phyloP scores from a whole-genome alignment of 1,139 yeast genomes.

The Suhomyces kunorum region DNA sequence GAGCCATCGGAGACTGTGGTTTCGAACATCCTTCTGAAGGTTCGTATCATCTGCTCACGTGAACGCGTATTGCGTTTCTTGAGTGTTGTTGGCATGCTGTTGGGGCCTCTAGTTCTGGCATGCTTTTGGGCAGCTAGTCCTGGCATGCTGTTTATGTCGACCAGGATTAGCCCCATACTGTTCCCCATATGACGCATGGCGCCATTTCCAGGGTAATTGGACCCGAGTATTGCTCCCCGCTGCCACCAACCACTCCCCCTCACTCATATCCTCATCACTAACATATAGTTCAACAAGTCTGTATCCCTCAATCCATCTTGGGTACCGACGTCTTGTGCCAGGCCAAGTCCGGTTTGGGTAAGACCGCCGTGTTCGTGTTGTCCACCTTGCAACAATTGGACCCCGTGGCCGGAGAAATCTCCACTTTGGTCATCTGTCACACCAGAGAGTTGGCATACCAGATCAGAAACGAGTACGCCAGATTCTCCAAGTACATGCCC shows the following conservation, averaged over 20 bases:
- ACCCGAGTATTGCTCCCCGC: background rate
- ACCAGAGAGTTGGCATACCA: slow-evolving; percentile 99
- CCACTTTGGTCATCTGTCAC: slow-evolving; percentile 93
- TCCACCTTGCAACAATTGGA: slow-evolving; percentile 96
- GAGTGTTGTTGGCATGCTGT: slow-evolving; percentile 1
- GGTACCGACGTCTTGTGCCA: slow-evolving; percentile 98
- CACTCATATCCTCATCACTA: slow-evolving; percentile 18
- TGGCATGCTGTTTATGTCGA: no score
- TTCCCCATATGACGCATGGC: no score
- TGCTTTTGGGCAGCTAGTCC: no score
- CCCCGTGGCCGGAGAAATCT: slow-evolving; percentile 95
- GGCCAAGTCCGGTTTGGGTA: slow-evolving; percentile 99
- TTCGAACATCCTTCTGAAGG: slow-evolving; percentile 99
- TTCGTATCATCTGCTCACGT: slow-evolving; percentile 50
- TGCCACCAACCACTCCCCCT: background rate
- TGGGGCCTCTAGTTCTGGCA: background rate
- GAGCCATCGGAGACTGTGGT: slow-evolving; percentile 99
- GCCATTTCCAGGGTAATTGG: no score
- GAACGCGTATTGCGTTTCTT: background rate
- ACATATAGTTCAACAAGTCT: slow-evolving; percentile 87
- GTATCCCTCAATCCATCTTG: slow-evolving; percentile 96
- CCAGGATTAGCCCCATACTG: no score
- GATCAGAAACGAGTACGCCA: slow-evolving; percentile 94
- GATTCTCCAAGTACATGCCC: slow-evolving; percentile 98
- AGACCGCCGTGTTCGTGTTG: slow-evolving; percentile 95